Conservation (phyloP, 1,284 basidiomycete genomes). For the Puccinia sorghi region DNA sequence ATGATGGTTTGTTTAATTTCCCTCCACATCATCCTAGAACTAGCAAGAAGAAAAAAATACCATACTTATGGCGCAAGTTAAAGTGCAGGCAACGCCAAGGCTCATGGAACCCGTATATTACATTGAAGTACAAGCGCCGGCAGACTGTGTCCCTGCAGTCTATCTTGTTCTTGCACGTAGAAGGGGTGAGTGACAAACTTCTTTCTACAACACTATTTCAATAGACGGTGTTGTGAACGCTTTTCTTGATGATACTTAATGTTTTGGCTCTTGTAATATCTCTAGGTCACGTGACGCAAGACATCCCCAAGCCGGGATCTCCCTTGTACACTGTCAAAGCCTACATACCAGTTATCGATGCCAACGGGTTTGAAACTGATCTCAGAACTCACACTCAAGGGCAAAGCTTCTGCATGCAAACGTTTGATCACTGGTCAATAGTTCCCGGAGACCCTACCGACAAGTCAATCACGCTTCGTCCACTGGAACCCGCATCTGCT, state of each 20-base stretch:
- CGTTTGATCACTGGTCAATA: slow-evolving; percentile 97
- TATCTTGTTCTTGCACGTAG: slow-evolving; percentile 95
- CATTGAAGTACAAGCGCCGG: slow-evolving; percentile 95
- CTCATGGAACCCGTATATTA: slow-evolving; percentile 92
- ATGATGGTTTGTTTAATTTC: slow-evolving; percentile 69
- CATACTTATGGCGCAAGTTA: neutral
- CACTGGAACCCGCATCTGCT: slow-evolving; percentile 93
- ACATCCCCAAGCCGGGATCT: slow-evolving; percentile 94
- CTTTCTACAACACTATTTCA: neutral
- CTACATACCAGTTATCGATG: slow-evolving; percentile 94
- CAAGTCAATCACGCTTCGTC: slow-evolving; percentile 87
- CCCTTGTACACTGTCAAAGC: slow-evolving; percentile 97
- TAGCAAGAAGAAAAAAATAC: neutral
- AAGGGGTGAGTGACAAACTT: slow-evolving; percentile 60
- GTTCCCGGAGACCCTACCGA: slow-evolving; percentile 98
- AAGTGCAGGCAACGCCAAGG: slow-evolving; percentile 57
- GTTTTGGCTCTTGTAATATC: slow-evolving; percentile 2
- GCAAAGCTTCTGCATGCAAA: slow-evolving; percentile 92
- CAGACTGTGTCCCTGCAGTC: slow-evolving; percentile 96
- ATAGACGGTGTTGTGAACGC: neutral
- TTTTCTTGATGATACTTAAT: neutral
- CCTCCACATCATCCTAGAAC: neutral
- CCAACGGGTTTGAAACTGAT: slow-evolving; percentile 98
- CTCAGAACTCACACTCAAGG: slow-evolving; percentile 94
- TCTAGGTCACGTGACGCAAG: slow-evolving; percentile 89